These are phyloP conservation scores for Mycena floridula DNA, from an alignment of 768 basidiomycete genomes.

Conservation along the genomic window DNA sequence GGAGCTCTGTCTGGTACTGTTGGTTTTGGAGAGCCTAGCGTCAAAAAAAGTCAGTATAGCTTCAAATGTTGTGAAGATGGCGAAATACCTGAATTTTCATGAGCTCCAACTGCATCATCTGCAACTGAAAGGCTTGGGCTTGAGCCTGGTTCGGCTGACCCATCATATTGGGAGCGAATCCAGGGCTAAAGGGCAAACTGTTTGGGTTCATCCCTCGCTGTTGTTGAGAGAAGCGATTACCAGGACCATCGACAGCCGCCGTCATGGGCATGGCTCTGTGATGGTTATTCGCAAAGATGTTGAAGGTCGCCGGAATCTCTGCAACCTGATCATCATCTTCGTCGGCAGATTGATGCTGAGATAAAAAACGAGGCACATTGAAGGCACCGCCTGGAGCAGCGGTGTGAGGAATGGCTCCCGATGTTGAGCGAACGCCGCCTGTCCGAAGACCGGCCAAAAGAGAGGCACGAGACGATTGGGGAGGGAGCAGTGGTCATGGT, in stretches of 20 bases:
- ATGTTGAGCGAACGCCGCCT: slow-evolving; percentile 80
- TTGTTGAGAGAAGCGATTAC: slow-evolving; percentile 63
- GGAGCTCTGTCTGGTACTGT: slow-evolving; percentile 68
- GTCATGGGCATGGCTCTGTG: slow-evolving; percentile 48
- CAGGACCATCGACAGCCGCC: slow-evolving; percentile 63
- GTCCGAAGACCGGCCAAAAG: slow-evolving; percentile 87
- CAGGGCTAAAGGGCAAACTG: slow-evolving; percentile 49
- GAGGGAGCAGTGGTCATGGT: slow-evolving; percentile 39
- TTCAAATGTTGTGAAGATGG: slow-evolving; percentile 1
- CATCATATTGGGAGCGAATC: slow-evolving; percentile 37
- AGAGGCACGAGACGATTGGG: slow-evolving; percentile 63
- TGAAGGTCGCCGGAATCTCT: slow-evolving; percentile 50
- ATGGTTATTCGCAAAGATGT: slow-evolving; percentile 40
- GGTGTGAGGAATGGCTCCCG: slow-evolving; percentile 56
- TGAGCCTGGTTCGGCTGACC: slow-evolving; percentile 43
- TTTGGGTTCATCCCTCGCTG: slow-evolving; percentile 51
- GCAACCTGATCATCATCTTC: slow-evolving; percentile 57
- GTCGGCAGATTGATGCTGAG: slow-evolving; percentile 37
- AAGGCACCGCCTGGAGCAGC: slow-evolving; percentile 60
- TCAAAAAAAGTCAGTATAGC: slow-evolving; percentile 7
- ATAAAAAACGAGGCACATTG: slow-evolving; percentile 53
- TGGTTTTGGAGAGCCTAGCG: slow-evolving; percentile 67
- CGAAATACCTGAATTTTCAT: slow-evolving; percentile 65
- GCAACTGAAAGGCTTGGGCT: slow-evolving; percentile 68
- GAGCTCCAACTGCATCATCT: slow-evolving; percentile 82